A percentile compares a stretch with the other conserved stretches of the same genome.
Conservation (phyloP, 2,329 filamentous ascomycete species). For the Colletotrichum sp. region DNA sequence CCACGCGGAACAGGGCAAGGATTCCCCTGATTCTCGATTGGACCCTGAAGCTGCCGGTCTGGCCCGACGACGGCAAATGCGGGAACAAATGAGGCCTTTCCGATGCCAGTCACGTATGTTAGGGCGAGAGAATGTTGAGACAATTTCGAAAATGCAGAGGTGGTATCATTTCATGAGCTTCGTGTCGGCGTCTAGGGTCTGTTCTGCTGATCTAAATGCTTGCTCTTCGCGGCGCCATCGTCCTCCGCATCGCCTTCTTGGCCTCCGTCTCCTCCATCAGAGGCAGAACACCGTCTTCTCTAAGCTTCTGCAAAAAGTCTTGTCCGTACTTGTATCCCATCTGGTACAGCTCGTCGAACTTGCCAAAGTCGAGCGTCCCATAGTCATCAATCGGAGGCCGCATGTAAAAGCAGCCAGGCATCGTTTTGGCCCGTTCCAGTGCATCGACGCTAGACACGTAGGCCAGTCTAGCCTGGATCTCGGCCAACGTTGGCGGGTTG, state of each 20-base stretch:
- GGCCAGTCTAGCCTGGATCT: conserved; percentile 93
- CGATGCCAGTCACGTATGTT: neutral
- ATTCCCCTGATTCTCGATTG: neutral
- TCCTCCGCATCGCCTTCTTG: conserved; percentile 77
- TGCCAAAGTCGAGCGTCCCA: conserved; percentile 93
- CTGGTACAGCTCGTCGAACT: conserved; percentile 96
- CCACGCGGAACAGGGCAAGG: neutral
- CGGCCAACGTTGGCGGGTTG: conserved; percentile 92
- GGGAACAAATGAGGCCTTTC: neutral
- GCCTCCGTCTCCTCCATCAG: conserved; percentile 75
- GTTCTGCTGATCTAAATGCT: conserved; percentile 61
- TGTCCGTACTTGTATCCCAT: conserved; percentile 88
- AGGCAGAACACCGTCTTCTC: conserved; percentile 77
- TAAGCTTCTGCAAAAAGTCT: conserved; percentile 77
- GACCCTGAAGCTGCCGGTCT: neutral
- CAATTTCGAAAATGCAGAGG: neutral
- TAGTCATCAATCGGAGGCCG: conserved; percentile 92
- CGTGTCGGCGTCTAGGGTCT: neutral
- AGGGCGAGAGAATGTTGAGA: neutral
- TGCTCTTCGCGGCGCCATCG: conserved; percentile 79
- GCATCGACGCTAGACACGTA: conserved; percentile 97
- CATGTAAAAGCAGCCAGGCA: conserved; percentile 94
- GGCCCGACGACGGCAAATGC: neutral
- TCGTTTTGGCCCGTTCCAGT: conserved; percentile 89
- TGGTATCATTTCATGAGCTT: conserved; percentile 4